Conservation (phyloP, 2,329 filamentous ascomycete species). For the Penicillium occitanis region DNA sequence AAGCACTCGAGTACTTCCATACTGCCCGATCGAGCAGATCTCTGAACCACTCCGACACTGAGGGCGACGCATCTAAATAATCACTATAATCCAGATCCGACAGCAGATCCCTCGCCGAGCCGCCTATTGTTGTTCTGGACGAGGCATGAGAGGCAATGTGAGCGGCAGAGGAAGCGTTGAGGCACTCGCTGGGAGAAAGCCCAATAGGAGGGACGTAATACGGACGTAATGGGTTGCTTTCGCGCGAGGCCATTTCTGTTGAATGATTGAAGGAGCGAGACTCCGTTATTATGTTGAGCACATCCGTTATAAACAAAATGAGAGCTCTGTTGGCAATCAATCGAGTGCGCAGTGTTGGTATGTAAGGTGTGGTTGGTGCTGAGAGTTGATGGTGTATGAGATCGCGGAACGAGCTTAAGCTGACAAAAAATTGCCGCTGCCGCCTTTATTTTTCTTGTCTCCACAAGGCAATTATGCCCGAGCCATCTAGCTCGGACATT, state of each 20-base stretch:
- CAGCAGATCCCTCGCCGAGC: slow-evolving; percentile 77
- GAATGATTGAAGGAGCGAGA: neutral
- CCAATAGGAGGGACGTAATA: slow-evolving; percentile 67
- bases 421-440: slow-evolving; percentile 8
- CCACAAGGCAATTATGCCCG: slow-evolving; percentile 15
- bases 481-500: slow-evolving; percentile 6
- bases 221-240: slow-evolving; percentile 59
- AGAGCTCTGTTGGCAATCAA: neutral
- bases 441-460: slow-evolving; percentile 12
- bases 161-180: slow-evolving; percentile 39
- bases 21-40: slow-evolving; percentile 78
- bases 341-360: neutral
- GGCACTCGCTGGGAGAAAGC: slow-evolving; percentile 46
- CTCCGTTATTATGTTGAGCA: neutral
- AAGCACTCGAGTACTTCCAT: slow-evolving; percentile 86
- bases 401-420: neutral
- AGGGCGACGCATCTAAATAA: slow-evolving; percentile 76
- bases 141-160: slow-evolving; percentile 38
- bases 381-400: neutral
- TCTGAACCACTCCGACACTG: slow-evolving; percentile 70
- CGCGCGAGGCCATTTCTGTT: slow-evolving; percentile 23
- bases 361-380: neutral
- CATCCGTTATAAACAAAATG: neutral
- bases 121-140: slow-evolving; percentile 54
- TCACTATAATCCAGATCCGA: slow-evolving; percentile 90